A percentile compares a stretch with the other conserved stretches of the same genome.
Evolutionary conservation across 2,329 filamentous ascomycete genomes (phyloP).

Genomic region (Juglanconis sp.): DNA sequence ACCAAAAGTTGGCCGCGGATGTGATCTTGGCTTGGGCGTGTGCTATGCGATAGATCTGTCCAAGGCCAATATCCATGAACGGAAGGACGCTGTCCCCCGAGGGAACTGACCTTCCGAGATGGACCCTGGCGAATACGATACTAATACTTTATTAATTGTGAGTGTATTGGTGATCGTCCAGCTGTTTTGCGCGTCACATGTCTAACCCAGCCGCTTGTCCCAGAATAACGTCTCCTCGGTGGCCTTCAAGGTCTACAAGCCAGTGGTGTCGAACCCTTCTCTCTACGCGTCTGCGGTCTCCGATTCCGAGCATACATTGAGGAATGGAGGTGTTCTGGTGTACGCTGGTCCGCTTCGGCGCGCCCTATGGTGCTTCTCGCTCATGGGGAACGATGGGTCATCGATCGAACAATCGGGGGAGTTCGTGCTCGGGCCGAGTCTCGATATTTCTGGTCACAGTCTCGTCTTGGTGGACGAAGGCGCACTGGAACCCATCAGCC

Average conservation of each 20-base stretch:
- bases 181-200: not conserved
- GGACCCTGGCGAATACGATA: constrained; percentile 62
- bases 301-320: constrained; percentile 49
- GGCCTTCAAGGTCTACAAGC: constrained; percentile 54
- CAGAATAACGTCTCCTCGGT: constrained; percentile 57
- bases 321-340: constrained; percentile 51
- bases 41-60: not conserved
- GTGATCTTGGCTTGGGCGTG: constrained; percentile 8
- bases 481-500: constrained; percentile 44
- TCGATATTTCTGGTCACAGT: constrained; percentile 43
- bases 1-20: constrained; percentile 5
- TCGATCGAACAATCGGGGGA: constrained; percentile 21
- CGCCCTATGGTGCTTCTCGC: constrained; percentile 54
- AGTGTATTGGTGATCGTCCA: constrained; percentile 24
- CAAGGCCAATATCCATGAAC: constrained; percentile 15
- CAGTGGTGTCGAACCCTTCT: constrained; percentile 39
- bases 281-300: constrained; percentile 44
- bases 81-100: constrained; percentile 19
- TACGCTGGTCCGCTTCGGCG: constrained; percentile 49
- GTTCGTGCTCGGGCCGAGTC: constrained; percentile 33
- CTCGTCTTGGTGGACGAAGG: constrained; percentile 48
- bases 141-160: constrained; percentile 58
- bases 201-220: constrained; percentile 17
- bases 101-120: constrained; percentile 42
- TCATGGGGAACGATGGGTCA: constrained; percentile 40